phyloP scores from a whole-genome alignment of 2,329 filamentous ascomycete species.

The Monilinia fructigena region DNA sequence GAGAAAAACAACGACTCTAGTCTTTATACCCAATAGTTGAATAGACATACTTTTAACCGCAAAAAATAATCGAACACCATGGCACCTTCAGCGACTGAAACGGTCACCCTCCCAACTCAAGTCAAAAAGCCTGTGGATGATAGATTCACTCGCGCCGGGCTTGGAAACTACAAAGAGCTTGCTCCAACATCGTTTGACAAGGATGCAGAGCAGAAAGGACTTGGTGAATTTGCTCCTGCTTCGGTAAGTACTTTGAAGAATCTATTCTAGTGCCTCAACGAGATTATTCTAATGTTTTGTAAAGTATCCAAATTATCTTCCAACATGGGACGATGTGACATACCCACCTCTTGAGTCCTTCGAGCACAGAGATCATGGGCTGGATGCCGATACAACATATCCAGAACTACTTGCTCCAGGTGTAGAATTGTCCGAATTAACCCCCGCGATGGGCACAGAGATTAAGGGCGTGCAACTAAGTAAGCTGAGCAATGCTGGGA shows the following conservation, averaged over 20 bases:
- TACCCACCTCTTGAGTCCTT: conserved; percentile 68
- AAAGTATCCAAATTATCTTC: conserved; percentile 58
- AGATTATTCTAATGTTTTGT: background rate
- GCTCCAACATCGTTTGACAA: conserved; percentile 37
- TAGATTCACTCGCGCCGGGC: conserved; percentile 30
- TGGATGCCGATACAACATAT: conserved; percentile 68
- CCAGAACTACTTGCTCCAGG: conserved; percentile 62
- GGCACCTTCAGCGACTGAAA: conserved; percentile 38
- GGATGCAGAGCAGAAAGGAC: conserved; percentile 37
- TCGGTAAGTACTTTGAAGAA: conserved; percentile 30
- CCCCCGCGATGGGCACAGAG: conserved; percentile 72
- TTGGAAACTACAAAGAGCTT: conserved; percentile 38
- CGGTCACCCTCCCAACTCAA: conserved; percentile 28
- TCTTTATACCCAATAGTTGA: background rate
- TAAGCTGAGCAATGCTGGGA: conserved; percentile 63
- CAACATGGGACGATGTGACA: conserved; percentile 62
- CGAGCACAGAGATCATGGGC: conserved; percentile 72
- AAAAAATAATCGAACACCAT: conserved; percentile 24
- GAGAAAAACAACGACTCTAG: background rate
- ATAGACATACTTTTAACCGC: background rate
- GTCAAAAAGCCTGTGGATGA: conserved; percentile 24
- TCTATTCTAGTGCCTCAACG: background rate
- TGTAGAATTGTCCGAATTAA: conserved; percentile 59
- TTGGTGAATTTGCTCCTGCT: conserved; percentile 34
- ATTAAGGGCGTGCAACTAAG: conserved; percentile 70